Conservation (phyloP, 75 land plant genomes). For the Azolla pinnata region DNA sequence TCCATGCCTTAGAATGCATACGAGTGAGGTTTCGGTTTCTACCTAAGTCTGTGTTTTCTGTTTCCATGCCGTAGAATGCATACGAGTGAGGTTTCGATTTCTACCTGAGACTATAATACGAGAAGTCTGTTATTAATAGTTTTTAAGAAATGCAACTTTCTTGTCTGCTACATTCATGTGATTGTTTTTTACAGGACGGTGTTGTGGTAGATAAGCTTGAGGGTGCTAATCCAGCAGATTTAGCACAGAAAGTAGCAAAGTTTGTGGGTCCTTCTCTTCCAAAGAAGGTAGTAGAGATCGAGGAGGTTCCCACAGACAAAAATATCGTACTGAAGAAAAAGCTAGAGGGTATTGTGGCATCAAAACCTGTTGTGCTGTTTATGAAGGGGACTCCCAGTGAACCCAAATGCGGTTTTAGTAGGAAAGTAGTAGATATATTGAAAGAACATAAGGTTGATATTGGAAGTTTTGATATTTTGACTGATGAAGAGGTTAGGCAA, state of each 20-base stretch:
- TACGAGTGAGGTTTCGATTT: no score
- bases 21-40: no score
- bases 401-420: conserved; percentile 77
- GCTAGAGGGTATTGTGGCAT: conserved; percentile 44
- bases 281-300: conserved; percentile 5
- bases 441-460: conserved; percentile 42
- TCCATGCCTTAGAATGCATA: no score
- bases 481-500: conserved; percentile 69
- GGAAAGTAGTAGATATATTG: conserved; percentile 60
- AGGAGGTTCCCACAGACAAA: conserved; percentile 5
- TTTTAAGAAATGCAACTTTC: no score
- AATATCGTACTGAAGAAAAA: conserved; percentile 29
- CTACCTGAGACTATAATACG: no score
- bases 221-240: conserved; percentile 83
- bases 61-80: no score
- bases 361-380: conserved; percentile 60
- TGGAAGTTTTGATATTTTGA: conserved; percentile 57
- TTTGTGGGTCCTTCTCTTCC: conserved; percentile 38
- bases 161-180: no score
- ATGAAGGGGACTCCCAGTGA: conserved; percentile 82
- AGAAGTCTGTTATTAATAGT: no score
- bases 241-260: conserved; percentile 85
- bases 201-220: conserved; percentile 72
- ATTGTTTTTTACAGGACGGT: conserved; percentile 73
- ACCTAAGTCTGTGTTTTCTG: no score